Conservation (phyloP, 495 filamentous ascomycete species). For the Xylaria curta region DNA sequence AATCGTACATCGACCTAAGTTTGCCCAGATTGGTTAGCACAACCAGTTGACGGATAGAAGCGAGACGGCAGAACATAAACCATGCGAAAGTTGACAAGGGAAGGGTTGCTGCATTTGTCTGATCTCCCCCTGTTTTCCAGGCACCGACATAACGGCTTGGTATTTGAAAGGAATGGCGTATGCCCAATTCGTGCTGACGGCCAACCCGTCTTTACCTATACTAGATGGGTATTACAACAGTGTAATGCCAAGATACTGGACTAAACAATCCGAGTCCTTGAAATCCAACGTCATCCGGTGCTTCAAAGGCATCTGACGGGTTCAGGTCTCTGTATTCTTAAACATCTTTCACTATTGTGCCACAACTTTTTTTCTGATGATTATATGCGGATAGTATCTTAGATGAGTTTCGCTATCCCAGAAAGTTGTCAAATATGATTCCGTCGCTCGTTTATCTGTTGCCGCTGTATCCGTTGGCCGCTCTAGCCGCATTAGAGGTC, state of each 20-base stretch:
- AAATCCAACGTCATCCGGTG: conserved; percentile 25
- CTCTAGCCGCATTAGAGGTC: conserved; percentile 38
- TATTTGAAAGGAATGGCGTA: conserved; percentile 19
- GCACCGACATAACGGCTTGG: conserved; percentile 17
- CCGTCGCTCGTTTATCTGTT: conserved; percentile 27
- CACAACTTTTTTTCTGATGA: neutral
- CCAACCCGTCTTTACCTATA: conserved; percentile 13
- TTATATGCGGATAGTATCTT: neutral
- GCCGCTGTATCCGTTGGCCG: conserved; percentile 36
- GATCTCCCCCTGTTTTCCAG: conserved; percentile 13
- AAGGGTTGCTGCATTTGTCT: neutral
- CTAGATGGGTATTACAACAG: neutral
- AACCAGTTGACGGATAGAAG: conserved; percentile 2
- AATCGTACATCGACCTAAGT: neutral
- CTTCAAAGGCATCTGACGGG: conserved; percentile 4
- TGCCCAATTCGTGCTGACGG: neutral
- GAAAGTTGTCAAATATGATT: conserved; percentile 27
- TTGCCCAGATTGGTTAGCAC: conserved; percentile 1
- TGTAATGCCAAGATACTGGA: neutral
- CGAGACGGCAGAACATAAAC: neutral
- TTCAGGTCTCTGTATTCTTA: neutral
- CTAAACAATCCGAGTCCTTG: neutral
- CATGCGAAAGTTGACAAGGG: conserved; percentile 12
- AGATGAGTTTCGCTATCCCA: conserved; percentile 9
- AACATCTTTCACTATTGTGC: neutral